phyloP scores from a whole-genome alignment of 345 rosid genomes.

The Psidium friedrichsthalianum region DNA sequence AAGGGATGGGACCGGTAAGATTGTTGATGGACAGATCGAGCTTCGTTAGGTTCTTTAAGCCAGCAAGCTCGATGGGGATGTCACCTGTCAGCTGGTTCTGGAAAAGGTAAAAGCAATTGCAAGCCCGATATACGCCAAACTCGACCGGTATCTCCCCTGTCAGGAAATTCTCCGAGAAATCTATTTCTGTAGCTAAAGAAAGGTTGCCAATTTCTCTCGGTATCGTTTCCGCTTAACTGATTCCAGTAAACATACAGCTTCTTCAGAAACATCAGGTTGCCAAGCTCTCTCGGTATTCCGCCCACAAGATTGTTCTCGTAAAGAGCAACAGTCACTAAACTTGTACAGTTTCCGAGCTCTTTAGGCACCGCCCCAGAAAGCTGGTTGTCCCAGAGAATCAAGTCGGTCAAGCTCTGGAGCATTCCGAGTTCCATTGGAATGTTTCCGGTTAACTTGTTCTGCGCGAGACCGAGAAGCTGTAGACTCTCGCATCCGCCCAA shows the following conservation, averaged over 20 bases:
- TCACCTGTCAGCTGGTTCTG: slow-evolving; percentile 59
- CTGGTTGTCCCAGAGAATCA: slow-evolving; percentile 70
- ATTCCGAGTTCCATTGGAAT: slow-evolving; percentile 67
- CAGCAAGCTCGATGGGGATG: slow-evolving; percentile 64
- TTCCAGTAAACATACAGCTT: slow-evolving; percentile 63
- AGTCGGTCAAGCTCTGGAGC: slow-evolving; percentile 41
- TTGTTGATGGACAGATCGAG: slow-evolving; percentile 80
- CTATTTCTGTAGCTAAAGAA: slow-evolving; percentile 51
- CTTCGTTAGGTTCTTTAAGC: slow-evolving; percentile 49
- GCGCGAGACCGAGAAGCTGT: slow-evolving; percentile 77
- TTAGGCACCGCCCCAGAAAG: slow-evolving; percentile 59
- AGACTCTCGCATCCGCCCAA: slow-evolving; percentile 58
- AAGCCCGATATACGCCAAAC: slow-evolving; percentile 44
- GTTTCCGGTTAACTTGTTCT: slow-evolving; percentile 48
- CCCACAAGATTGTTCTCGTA: slow-evolving; percentile 75
- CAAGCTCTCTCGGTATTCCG: slow-evolving; percentile 53
- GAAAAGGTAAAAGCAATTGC: slow-evolving; percentile 62
- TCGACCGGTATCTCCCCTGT: slow-evolving; percentile 66
- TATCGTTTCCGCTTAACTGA: slow-evolving; percentile 52
- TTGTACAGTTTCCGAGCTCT: slow-evolving; percentile 69
- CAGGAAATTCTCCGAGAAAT: slow-evolving; percentile 72
- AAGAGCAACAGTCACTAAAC: slow-evolving; percentile 50
- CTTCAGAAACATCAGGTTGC: slow-evolving; percentile 29
- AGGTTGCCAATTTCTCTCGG: slow-evolving; percentile 81
- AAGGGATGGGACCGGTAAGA: slow-evolving; percentile 61